Evolutionary conservation across 805 yeast species (phyloP), one percentile per base, ranked within the genome.

Genomic region (Cyberlindnera subsufficiens): DNA sequence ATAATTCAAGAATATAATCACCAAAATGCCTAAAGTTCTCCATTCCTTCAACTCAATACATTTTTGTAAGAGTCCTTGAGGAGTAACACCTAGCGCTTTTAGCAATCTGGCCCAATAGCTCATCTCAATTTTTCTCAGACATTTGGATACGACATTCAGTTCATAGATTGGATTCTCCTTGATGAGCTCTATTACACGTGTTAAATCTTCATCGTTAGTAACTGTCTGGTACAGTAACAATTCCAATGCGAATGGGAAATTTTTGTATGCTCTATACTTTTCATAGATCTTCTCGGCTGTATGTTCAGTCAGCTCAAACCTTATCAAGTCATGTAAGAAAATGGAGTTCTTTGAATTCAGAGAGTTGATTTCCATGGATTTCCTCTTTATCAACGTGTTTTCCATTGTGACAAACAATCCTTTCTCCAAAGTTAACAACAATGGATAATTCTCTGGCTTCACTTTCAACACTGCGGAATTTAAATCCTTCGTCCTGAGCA

Each of bases 41-140:
- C 68, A 76, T 43, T 72, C 68, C 5, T 63, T 59, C 16, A 63
- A 52, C 15, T 63, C 64, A 32, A 74, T 65, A 16, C 73, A 55
- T 36, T 63, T 58, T 37, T 65, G 59, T 64, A 75, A 66, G 38
- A 73, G 63, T 10, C 60, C 62, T 16, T 65, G 63, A 3, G 79
- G 77, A 0, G 73, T 66, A 13, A 63, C 58, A 6, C 63, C 50
- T 30, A 75, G 48, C 3, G 58, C 52, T 2, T 58, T 49, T 43
- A 75, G 69, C 37, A 75, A 64, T n/a, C 54, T 54, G 14, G 58
- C 47, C 80, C 80, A 75, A 48, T 69, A 66, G 20, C 56, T 61
- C 25, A 66, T 64, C 50, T 75, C 80, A n/a, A 75, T 73, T 46
- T 75, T 75, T 37, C 80, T 54, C 42, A 75, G 61, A 52, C 78